phyloP scores from a whole-genome alignment of 2,329 filamentous ascomycete genomes.

The Cytospora mali region DNA sequence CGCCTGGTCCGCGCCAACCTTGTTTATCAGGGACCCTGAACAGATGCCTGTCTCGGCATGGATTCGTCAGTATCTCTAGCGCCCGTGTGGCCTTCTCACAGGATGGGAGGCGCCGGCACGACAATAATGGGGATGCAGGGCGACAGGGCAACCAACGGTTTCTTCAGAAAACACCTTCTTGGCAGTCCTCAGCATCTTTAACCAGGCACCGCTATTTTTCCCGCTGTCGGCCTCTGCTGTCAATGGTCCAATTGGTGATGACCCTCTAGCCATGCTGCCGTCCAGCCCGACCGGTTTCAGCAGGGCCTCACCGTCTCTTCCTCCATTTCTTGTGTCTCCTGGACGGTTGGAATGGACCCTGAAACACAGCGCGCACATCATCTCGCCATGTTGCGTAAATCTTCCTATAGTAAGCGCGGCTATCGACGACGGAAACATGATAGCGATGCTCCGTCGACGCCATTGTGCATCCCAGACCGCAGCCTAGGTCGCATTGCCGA shows the following conservation, averaged over 20 bases:
- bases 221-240: slow-evolving; percentile 5
- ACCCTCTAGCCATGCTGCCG: slow-evolving; percentile 2
- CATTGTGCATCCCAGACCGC: slow-evolving; percentile 24
- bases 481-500: slow-evolving; percentile 20
- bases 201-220: slow-evolving; percentile 12
- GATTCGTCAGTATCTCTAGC: slow-evolving; percentile 22
- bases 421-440: slow-evolving; percentile 5
- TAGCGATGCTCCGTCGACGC: slow-evolving; percentile 19
- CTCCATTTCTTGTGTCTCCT: slow-evolving; percentile 1
- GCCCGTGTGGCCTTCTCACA: slow-evolving; percentile 14
- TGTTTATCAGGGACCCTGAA: slow-evolving; percentile 25
- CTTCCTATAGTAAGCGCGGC: slow-evolving; percentile 7
- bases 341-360: slow-evolving; percentile 22
- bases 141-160: slow-evolving; percentile 3
- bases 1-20: slow-evolving; percentile 27
- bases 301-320: slow-evolving; percentile 12
- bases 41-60: slow-evolving; percentile 14
- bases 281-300: slow-evolving; percentile 21
- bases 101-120: slow-evolving; percentile 10
- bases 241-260: background rate
- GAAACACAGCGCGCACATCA: slow-evolving; percentile 18
- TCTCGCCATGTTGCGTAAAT: background rate
- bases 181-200: background rate
- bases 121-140: background rate
- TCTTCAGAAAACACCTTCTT: background rate